phyloP scores from a whole-genome alignment of 2,329 filamentous ascomycete genomes.

The Remersonia thermophila region DNA sequence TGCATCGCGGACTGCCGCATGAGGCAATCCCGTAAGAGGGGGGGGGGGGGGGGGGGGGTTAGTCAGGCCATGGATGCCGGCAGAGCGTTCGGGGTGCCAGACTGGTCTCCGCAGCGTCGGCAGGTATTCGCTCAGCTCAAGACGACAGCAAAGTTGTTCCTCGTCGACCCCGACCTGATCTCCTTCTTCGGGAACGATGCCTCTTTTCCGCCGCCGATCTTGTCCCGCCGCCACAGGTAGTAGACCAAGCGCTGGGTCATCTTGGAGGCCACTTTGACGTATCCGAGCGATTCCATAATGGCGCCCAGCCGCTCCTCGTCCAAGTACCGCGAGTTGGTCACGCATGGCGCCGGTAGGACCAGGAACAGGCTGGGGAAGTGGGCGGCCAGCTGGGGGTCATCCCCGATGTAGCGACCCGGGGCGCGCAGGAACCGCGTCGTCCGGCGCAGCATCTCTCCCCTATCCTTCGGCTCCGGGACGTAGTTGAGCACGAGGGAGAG shows the following conservation, averaged over 20 bases:
- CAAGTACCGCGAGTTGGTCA: conserved; percentile 84
- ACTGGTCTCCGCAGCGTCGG: background rate
- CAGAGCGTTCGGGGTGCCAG: too few species aligned
- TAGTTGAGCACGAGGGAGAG: conserved; percentile 91
- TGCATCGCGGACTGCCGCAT: too few species aligned
- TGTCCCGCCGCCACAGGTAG: conserved; percentile 61
- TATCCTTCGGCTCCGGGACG: conserved; percentile 60
- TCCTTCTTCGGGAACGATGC: conserved; percentile 57
- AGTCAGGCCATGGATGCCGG: too few species aligned
- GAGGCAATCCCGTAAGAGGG: too few species aligned
- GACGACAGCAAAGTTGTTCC: conserved; percentile 87
- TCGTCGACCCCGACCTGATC: conserved; percentile 57
- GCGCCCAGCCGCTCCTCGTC: conserved; percentile 53
- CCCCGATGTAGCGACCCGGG: conserved; percentile 13
- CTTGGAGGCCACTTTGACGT: conserved; percentile 52
- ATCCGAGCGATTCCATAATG: conserved; percentile 72
- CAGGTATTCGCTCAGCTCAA: conserved; percentile 29
- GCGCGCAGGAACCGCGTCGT: conserved; percentile 56
- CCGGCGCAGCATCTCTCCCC: conserved; percentile 76
- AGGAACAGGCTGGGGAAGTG: conserved; percentile 67
- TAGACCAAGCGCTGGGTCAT: conserved; percentile 75
- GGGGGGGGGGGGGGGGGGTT: too few species aligned
- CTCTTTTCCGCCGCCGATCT: conserved; percentile 11
- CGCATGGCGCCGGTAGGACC: conserved; percentile 77
- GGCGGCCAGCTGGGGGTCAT: conserved; percentile 1